Evolutionary conservation across 1,284 basidiomycete species (phyloP).

Genomic region (Wolfiporia cocos): DNA sequence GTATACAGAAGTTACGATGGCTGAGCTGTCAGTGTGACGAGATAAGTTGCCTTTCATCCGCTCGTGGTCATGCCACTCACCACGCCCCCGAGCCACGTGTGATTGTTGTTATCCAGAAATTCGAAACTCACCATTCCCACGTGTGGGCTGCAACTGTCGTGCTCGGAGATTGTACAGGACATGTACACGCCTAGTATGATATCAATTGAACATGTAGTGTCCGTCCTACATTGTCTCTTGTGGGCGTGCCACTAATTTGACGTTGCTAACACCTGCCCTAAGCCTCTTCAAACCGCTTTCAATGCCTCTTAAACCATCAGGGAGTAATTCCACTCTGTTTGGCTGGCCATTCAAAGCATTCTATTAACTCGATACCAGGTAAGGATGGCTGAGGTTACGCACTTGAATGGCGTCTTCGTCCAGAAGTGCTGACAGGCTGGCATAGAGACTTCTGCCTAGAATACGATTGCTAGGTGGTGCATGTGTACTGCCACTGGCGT

Average conservation of each 20-base stretch:
- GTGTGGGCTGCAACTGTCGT: too few relatives aligned
- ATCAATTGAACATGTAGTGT: too few relatives aligned
- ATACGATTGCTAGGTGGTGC: background rate
- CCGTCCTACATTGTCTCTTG: background rate
- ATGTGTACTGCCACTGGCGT: background rate
- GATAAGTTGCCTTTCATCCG: too few relatives aligned
- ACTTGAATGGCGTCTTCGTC: background rate
- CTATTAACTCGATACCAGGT: background rate
- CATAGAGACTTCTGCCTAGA: background rate
- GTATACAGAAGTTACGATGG: too few relatives aligned
- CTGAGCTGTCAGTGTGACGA: too few relatives aligned
- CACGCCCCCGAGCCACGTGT: too few relatives aligned
- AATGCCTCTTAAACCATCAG: background rate
- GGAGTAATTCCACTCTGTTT: background rate
- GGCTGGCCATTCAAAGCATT: background rate
- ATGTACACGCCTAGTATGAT: too few relatives aligned
- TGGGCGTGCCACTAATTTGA: background rate
- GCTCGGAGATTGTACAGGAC: too few relatives aligned
- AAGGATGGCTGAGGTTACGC: background rate
- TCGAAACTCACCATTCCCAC: too few relatives aligned
- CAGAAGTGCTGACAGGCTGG: background rate
- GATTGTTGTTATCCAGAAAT: too few relatives aligned
- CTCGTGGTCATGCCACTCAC: too few relatives aligned
- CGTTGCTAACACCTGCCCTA: background rate
- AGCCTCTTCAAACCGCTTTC: background rate